A percentile compares a stretch with the other conserved stretches of the same genome.
These are phyloP conservation scores for Cercospora janseana DNA, from an alignment of 2,329 filamentous ascomycete species.

Conservation along the genomic window DNA sequence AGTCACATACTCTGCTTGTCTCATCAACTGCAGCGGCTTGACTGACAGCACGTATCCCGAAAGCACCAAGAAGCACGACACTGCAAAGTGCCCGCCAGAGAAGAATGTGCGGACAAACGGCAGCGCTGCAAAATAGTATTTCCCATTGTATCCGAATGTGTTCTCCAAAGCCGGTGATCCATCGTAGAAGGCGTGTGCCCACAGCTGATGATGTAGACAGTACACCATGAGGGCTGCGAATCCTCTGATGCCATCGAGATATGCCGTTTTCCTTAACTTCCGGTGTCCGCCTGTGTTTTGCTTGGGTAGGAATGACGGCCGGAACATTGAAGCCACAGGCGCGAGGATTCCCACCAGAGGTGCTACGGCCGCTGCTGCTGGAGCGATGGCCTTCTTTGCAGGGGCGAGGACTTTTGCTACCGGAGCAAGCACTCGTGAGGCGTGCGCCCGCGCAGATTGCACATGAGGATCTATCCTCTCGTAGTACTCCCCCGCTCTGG, in stretches of 20 bases:
- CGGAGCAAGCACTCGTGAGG: slow-evolving; percentile 8
- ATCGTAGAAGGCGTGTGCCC: slow-evolving; percentile 48
- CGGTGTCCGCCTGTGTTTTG: slow-evolving; percentile 15
- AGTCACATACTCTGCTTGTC: slow-evolving; percentile 21
- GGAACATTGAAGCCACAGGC: slow-evolving; percentile 20
- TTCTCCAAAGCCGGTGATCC: slow-evolving; percentile 26
- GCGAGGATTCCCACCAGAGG: slow-evolving; percentile 20
- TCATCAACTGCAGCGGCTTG: slow-evolving; percentile 46
- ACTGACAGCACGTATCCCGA: slow-evolving; percentile 54
- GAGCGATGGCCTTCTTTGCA: slow-evolving; percentile 16
- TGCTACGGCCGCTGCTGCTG: slow-evolving; percentile 17
- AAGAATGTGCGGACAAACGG: slow-evolving; percentile 61
- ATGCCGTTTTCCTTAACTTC: slow-evolving; percentile 54
- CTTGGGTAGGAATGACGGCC: slow-evolving; percentile 23
- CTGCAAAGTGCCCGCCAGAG: slow-evolving; percentile 60
- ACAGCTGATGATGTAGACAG: slow-evolving; percentile 58
- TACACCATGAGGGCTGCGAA: slow-evolving; percentile 68
- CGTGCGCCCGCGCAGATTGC: slow-evolving; percentile 9
- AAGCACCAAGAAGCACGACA: slow-evolving; percentile 53
- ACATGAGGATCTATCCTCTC: slow-evolving; percentile 12
- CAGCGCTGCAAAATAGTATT: slow-evolving; percentile 53
- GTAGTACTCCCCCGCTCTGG: slow-evolving; percentile 11
- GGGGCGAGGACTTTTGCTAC: slow-evolving; percentile 15
- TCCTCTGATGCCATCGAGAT: slow-evolving; percentile 64
- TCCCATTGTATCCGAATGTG: slow-evolving; percentile 45